A percentile compares a stretch with the other conserved stretches of the same genome.
Conservation (phyloP, 805 yeast species). For the Candida tibetensis region DNA sequence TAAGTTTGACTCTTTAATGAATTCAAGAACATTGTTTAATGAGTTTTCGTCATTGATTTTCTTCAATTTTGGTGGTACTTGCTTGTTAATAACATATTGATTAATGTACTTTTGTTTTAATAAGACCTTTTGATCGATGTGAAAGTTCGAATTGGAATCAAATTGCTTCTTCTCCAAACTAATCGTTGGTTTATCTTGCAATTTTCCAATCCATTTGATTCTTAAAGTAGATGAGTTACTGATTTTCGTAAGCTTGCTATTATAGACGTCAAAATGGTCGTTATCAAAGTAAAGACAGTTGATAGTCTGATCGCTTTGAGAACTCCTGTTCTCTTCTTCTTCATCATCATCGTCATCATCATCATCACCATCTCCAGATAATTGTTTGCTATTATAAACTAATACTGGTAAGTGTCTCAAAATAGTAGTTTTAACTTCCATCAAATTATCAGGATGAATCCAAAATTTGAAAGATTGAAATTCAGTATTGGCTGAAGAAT, state of each 20-base stretch:
- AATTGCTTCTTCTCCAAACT: conserved; percentile 76
- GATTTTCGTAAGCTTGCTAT: conserved; percentile 72
- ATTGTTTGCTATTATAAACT: conserved; percentile 56
- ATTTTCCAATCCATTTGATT: conserved; percentile 86
- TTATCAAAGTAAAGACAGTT: conserved; percentile 89
- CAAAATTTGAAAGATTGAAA: conserved; percentile 81
- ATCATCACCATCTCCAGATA: conserved; percentile 46
- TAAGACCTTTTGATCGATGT: conserved; percentile 59
- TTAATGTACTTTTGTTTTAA: conserved; percentile 82
- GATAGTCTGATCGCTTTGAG: conserved; percentile 58
- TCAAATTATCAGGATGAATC: conserved; percentile 94
- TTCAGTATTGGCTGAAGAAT: conserved; percentile 32
- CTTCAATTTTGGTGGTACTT: conserved; percentile 13
- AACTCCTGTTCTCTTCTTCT: conserved; percentile 22
- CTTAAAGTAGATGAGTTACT: conserved; percentile 73
- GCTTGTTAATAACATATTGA: conserved; percentile 49
- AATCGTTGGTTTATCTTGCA: conserved; percentile 73
- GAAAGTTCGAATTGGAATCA: conserved; percentile 52
- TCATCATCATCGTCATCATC: conserved; percentile 55
- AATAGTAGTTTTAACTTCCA: conserved; percentile 96
- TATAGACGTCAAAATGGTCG: conserved; percentile 76
- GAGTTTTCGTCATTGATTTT: conserved; percentile 13
- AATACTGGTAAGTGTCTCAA: conserved; percentile 91
- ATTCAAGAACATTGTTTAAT: conserved; percentile 56
- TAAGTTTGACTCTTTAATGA: conserved; percentile 61